Conservation (phyloP, 805 yeast genomes). For the Ogataea sp. region DNA sequence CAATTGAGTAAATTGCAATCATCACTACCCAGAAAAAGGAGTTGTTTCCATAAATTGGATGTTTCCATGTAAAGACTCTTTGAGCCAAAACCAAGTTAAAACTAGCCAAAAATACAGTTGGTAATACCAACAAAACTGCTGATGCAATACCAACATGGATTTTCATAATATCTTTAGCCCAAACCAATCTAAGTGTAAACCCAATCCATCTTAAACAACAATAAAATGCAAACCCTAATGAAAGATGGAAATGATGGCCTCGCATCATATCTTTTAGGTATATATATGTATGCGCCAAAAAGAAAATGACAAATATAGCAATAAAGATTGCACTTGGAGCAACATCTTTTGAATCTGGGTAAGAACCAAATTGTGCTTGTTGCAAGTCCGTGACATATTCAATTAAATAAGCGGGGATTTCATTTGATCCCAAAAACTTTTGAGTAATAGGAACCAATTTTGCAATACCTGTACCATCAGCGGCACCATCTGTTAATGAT, state of each 20-base stretch:
- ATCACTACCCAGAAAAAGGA: conserved; percentile 41
- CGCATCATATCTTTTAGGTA: conserved; percentile 40
- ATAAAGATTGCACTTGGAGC: conserved; percentile 55
- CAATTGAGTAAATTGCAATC: conserved; percentile 43
- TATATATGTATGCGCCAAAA: conserved; percentile 37
- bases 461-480: conserved; percentile 41
- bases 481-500: conserved; percentile 32
- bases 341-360: conserved; percentile 43
- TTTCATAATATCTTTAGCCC: conserved; percentile 46
- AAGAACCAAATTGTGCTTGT: conserved; percentile 54
- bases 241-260: conserved; percentile 54
- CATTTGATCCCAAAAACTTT: conserved; percentile 8
- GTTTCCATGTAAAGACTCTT: conserved; percentile 69
- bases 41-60: conserved; percentile 59
- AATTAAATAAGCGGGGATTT: conserved; percentile 32
- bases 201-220: conserved; percentile 49
- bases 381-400: conserved; percentile 31
- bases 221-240: conserved; percentile 46
- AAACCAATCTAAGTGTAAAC: conserved; percentile 45
- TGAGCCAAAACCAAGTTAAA: conserved; percentile 61
- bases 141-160: conserved; percentile 47
- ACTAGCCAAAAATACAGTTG: conserved; percentile 51
- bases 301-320: conserved; percentile 41
- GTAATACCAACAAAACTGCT: conserved; percentile 46
- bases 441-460: conserved; percentile 26